phyloP scores from a whole-genome alignment of 1,139 yeast species.

The Torulaspora pretoriensis region DNA sequence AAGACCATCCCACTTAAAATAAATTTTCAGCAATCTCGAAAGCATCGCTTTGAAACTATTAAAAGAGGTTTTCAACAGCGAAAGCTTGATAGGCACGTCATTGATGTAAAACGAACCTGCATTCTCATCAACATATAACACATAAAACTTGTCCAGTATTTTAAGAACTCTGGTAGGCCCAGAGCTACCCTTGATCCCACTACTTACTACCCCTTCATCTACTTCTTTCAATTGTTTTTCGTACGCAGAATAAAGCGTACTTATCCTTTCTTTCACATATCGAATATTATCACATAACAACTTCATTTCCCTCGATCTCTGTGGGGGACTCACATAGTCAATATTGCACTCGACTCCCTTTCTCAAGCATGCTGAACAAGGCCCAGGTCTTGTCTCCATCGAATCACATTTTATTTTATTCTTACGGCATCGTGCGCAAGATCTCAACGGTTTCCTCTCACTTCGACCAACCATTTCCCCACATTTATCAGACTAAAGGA shows the following conservation, averaged over 20 bases:
- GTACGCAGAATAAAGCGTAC: constrained; percentile 8
- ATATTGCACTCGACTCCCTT: constrained; percentile 50
- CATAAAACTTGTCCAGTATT: constrained; percentile 10
- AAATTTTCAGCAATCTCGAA: constrained; percentile 12
- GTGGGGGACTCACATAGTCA: constrained; percentile 45
- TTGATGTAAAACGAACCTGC: constrained; percentile 15
- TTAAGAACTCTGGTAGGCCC: constrained; percentile 12
- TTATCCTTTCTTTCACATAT: constrained; percentile 13
- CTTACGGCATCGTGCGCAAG: constrained; percentile 60
- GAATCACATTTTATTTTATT: constrained; percentile 68
- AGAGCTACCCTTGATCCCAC: neutral
- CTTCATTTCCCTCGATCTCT: constrained; percentile 23
- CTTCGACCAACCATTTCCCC: neutral
- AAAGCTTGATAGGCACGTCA: constrained; percentile 14
- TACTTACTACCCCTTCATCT: neutral
- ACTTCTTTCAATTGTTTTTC: constrained; percentile 8
- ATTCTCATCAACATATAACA: constrained; percentile 8
- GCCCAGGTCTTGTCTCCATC: constrained; percentile 45
- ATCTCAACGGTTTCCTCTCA: constrained; percentile 43
- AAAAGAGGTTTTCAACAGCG: constrained; percentile 12
- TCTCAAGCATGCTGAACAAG: constrained; percentile 56
- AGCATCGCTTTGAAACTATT: constrained; percentile 12
- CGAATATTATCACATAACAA: constrained; percentile 18
- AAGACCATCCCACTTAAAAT: constrained; percentile 17
- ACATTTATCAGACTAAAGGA: neutral